These are phyloP conservation scores for Cystobasidium pallidum DNA, from an alignment of 1,284 basidiomycete species.

Conservation along the genomic window DNA sequence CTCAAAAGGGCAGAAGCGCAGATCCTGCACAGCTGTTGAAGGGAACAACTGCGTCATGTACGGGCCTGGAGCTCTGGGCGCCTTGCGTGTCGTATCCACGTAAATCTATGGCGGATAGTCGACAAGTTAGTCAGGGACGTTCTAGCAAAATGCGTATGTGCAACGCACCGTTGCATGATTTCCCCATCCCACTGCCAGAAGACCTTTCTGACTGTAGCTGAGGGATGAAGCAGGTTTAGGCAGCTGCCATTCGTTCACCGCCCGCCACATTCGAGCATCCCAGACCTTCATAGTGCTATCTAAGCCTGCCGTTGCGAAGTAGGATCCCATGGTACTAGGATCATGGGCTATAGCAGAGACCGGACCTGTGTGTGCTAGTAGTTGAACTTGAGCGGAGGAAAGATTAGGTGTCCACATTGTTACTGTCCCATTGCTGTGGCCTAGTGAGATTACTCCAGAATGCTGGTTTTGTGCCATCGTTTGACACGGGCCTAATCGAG, in stretches of 20 bases:
- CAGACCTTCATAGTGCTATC: slow-evolving; percentile 90
- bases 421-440: slow-evolving; percentile 84
- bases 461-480: slow-evolving; percentile 90
- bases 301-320: slow-evolving; percentile 86
- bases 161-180: slow-evolving; percentile 71
- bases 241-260: slow-evolving; percentile 52
- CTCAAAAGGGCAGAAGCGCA: slow-evolving; percentile 87
- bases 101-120: slow-evolving; percentile 46
- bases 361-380: slow-evolving; percentile 88
- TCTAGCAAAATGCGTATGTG: not conserved
- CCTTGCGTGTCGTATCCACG: slow-evolving; percentile 46
- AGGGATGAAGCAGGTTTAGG: slow-evolving; percentile 56
- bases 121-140: not conserved
- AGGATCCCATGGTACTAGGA: slow-evolving; percentile 73
- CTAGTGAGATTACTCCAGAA: slow-evolving; percentile 89
- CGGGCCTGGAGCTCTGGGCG: slow-evolving; percentile 65
- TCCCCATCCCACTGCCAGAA: slow-evolving; percentile 80
- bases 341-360: slow-evolving; percentile 81
- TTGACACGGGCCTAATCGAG: slow-evolving; percentile 80
- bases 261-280: slow-evolving; percentile 93
- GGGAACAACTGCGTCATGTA: slow-evolving; percentile 83
- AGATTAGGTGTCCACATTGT: slow-evolving; percentile 96
- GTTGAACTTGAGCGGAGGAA: slow-evolving; percentile 83
- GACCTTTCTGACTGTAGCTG: slow-evolving; percentile 69
- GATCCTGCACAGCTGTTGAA: slow-evolving; percentile 67